phyloP scores from a whole-genome alignment of 2,329 filamentous ascomycete genomes.

The Ceratocystis huliohia region DNA sequence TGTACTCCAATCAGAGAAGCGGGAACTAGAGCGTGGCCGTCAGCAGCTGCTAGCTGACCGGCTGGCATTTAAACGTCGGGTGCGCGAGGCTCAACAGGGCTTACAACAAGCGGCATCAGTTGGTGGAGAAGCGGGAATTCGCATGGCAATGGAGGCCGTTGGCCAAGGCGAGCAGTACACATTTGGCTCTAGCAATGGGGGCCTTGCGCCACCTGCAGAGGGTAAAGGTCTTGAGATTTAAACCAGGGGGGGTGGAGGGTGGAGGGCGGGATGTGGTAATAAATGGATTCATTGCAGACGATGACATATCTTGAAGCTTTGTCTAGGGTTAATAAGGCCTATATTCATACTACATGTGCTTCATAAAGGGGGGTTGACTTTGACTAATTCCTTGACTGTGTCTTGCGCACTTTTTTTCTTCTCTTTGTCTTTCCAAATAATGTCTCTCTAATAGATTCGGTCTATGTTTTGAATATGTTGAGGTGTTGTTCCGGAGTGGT shows the following conservation, averaged over 20 bases:
- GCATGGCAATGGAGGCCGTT: conserved; percentile 36
- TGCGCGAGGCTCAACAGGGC: conserved; percentile 67
- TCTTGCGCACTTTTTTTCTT: not conserved
- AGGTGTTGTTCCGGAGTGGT: too few relatives aligned
- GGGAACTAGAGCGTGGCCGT: conserved; percentile 80
- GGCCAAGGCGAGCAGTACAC: conserved; percentile 41
- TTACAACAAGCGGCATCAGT: conserved; percentile 43
- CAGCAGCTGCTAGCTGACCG: conserved; percentile 92
- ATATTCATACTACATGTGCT: not conserved
- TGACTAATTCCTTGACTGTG: not conserved
- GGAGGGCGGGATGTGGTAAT: not conserved
- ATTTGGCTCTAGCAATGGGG: conserved; percentile 32
- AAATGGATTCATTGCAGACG: not conserved
- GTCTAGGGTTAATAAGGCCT: not conserved
- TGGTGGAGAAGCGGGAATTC: conserved; percentile 39
- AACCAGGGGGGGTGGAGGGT: not conserved
- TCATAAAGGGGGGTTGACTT: not conserved
- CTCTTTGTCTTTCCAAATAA: not conserved
- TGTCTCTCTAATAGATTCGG: not conserved
- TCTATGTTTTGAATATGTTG: not conserved
- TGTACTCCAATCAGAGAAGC: conserved; percentile 78
- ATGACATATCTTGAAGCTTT: not conserved
- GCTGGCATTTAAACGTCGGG: conserved; percentile 75
- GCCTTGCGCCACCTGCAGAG: conserved; percentile 14
- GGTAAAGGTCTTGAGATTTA: conserved; percentile 20